Base-by-base conservation (phyloP, 331 rosid genomes). In the Pyrus hybrid region DNA sequence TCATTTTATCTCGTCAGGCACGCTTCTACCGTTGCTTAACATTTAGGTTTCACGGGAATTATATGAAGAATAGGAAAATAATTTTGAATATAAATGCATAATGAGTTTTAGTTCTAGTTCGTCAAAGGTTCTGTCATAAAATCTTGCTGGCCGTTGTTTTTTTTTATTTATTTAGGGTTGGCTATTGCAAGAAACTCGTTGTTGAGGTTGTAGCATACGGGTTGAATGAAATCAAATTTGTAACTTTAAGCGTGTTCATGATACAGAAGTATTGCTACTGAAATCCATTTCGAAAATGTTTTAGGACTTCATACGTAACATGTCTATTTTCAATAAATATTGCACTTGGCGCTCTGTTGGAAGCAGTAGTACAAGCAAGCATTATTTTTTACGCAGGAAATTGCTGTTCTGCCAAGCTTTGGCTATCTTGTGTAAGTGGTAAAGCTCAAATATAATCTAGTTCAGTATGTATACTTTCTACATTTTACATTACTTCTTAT, bases 61-160 rank as follows among this genome's bases (percentile, higher is more conserved):
- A 49, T 77, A 61, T 41, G 75, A 76, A 74, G 85, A 41, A 68
- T 77, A 45, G 78, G 72, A 75, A 77, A 67, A 47, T 81, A 82
- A 76, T 83, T 88, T 85, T 90, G 86, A 75, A 68, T 83, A 81
- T 75, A 43, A 74, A 81, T 70, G 58, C 67, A 61, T 22, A 60
- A 60, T 67, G 84, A 82, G 77, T 70, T 80, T 61, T 57, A 65
- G 82, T 72, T 86, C 77, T 79, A 73, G 74, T 45, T 58, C 13
- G 51, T 61, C 72, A 20, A 65, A 60, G 57, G 49, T 57, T 54
- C 23, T 51, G 32, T 32, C 71, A 21, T 64, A 53, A 21, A 65
- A n/a, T 69, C 22, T 26, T n/a, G 33, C 60, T 25, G 61, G 23
- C 37, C 8, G 13, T 28, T 62, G 37, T 17, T 17, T 29, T 23